Base-by-base conservation (phyloP, 2,329 filamentous ascomycete species). In the Diaporthe vexans region DNA sequence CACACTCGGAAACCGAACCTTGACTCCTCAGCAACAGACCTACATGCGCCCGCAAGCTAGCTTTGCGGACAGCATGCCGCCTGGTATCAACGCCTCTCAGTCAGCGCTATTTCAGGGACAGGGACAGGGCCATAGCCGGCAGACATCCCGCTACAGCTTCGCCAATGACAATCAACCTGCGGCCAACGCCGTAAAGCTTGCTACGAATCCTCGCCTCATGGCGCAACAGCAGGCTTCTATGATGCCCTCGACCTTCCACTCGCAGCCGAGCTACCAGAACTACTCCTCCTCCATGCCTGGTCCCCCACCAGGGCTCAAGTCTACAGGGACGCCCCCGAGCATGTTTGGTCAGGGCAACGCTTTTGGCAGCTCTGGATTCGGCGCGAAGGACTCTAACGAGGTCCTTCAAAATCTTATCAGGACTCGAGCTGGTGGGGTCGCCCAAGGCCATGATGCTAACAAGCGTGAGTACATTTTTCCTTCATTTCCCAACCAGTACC, bases 391-490 rank as follows among this genome's bases (percentile, higher is more conserved):
- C 76, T 85, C 86, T 75, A 87, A 92, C 78, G 94, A 95, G 78
- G 87, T 97, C 82, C 90, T 97, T 85, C 94, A 95, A 83, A 94
- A 94, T 82, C 88, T 98, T 81, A 90, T 97, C 81, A 92, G 95
- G 81, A 90, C 91, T 81, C 91, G 91, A 81, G 89, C 90, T 81
- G 88, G 90, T 80, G 90, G 89, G 82, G 91, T 90, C 83, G 90
- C 89, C 83, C 93, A 95, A 85, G 89, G 90, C 84, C 92, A 94
- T 86, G 95, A 97, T 87, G 90, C 92, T 85, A 92, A 92, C 92
- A 98, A 98, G 95, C 95, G 95, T 98, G 95, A 98, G 95, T 98
- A 94, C 89, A 93, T 95, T 89, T 94, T 95, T 91, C 94, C 95
- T 93, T 94, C 93, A 88, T 94, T 95, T 87, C 92, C 94, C 86